phyloP scores from a whole-genome alignment of 1,139 yeast species.

The Meyerozyma elateridarum region DNA sequence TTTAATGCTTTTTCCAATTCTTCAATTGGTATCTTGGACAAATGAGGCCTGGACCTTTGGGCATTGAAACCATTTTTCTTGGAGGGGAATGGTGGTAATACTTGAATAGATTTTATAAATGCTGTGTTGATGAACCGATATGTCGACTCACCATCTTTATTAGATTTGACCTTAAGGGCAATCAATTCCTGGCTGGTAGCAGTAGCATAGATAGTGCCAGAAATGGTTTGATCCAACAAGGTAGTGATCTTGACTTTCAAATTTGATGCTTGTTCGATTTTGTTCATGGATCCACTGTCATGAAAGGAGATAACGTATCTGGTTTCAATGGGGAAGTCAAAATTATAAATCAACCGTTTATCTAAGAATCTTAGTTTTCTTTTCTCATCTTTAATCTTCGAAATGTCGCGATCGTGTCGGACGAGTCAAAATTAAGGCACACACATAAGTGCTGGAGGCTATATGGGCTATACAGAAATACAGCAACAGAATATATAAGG shows the following conservation, averaged over 20 bases:
- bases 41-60: conserved; percentile 8
- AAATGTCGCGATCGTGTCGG: too few relatives aligned
- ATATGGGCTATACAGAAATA: too few relatives aligned
- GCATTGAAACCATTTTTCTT: conserved; percentile 10
- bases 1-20: conserved; percentile 17
- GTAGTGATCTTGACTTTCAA: conserved; percentile 59
- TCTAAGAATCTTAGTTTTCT: too few relatives aligned
- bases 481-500: too few relatives aligned
- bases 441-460: too few relatives aligned
- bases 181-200: conserved; percentile 27
- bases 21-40: conserved; percentile 12
- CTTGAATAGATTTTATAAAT: conserved; percentile 52
- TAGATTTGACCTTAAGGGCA: conserved; percentile 17
- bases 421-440: too few relatives aligned
- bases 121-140: conserved; percentile 55
- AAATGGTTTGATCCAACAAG: conserved; percentile 49
- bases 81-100: conserved; percentile 26
- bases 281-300: conserved; percentile 19
- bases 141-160: conserved; percentile 21
- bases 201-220: conserved; percentile 62
- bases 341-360: too few relatives aligned
- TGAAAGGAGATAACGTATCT: neutral
- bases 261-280: conserved; percentile 29
- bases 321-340: too few relatives aligned
- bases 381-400: too few relatives aligned